Conservation (phyloP, 805 yeast species). For the Kluyveromyces siamensis region DNA sequence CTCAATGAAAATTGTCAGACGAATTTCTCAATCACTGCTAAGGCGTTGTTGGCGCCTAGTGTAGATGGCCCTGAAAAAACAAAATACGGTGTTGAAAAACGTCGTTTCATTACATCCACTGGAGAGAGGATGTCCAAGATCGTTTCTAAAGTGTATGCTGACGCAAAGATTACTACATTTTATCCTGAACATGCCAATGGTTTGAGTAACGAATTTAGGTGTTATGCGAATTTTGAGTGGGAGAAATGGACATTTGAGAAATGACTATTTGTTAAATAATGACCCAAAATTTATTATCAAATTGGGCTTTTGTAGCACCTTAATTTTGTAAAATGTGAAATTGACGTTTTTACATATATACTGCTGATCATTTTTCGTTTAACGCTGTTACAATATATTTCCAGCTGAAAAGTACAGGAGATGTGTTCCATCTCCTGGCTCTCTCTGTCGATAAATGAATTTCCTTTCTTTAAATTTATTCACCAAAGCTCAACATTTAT, state of each 20-base stretch:
- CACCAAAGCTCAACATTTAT: no score
- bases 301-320: background rate
- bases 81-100: conserved; percentile 31
- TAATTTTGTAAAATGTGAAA: no score
- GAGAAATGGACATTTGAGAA: conserved; percentile 47
- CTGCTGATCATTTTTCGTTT: no score
- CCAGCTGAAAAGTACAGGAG: no score
- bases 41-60: conserved; percentile 41
- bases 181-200: conserved; percentile 79
- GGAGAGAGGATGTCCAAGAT: conserved; percentile 78
- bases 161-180: conserved; percentile 53
- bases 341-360: no score
- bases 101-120: conserved; percentile 64
- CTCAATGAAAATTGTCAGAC: conserved; percentile 74
- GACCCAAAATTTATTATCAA: background rate
- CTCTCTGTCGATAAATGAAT: no score
- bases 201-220: conserved; percentile 76
- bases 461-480: no score
- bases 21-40: conserved; percentile 58
- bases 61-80: conserved; percentile 27
- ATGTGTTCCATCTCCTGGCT: no score
- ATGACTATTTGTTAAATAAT: background rate
- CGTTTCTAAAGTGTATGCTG: conserved; percentile 56
- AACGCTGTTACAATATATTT: no score
- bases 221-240: conserved; percentile 75